These are phyloP conservation scores for Podosphaera xanthii DNA, from an alignment of 2,329 filamentous ascomycete genomes.

Conservation along the genomic window DNA sequence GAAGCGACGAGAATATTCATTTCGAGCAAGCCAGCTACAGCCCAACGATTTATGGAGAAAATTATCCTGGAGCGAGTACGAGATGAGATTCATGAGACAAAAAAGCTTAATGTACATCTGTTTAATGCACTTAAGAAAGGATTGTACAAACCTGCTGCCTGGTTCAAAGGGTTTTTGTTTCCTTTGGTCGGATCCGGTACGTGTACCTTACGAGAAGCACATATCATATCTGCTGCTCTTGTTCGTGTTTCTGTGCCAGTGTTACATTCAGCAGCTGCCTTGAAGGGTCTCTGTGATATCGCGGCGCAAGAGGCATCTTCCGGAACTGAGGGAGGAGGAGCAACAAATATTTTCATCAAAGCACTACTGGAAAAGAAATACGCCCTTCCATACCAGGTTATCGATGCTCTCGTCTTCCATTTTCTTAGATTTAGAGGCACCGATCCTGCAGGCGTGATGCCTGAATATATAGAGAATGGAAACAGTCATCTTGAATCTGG, in stretches of 20 bases:
- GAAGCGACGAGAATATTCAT: conserved; percentile 86
- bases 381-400: conserved; percentile 78
- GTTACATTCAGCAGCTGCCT: conserved; percentile 72
- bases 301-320: conserved; percentile 71
- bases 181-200: conserved; percentile 65
- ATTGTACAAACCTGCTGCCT: conserved; percentile 81
- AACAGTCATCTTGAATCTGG: conserved; percentile 27
- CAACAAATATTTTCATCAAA: conserved; percentile 89
- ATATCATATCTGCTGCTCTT: conserved; percentile 74
- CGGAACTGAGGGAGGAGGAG: conserved; percentile 66
- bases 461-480: conserved; percentile 23
- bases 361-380: conserved; percentile 92
- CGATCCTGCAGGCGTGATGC: conserved; percentile 32
- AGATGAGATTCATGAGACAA: conserved; percentile 79
- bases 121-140: conserved; percentile 87
- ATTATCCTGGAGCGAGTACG: conserved; percentile 78
- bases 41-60: conserved; percentile 67
- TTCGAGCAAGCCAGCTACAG: conserved; percentile 55
- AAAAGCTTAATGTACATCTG: conserved; percentile 85
- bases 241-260: conserved; percentile 71
- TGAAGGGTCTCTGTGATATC: conserved; percentile 85
- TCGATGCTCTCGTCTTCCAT: conserved; percentile 89
- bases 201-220: conserved; percentile 81
- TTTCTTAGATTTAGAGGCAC: conserved; percentile 70
- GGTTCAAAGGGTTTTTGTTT: conserved; percentile 92